Base-by-base conservation (phyloP, 2,329 filamentous ascomycete species). In the Rasamsonia emersonii region DNA sequence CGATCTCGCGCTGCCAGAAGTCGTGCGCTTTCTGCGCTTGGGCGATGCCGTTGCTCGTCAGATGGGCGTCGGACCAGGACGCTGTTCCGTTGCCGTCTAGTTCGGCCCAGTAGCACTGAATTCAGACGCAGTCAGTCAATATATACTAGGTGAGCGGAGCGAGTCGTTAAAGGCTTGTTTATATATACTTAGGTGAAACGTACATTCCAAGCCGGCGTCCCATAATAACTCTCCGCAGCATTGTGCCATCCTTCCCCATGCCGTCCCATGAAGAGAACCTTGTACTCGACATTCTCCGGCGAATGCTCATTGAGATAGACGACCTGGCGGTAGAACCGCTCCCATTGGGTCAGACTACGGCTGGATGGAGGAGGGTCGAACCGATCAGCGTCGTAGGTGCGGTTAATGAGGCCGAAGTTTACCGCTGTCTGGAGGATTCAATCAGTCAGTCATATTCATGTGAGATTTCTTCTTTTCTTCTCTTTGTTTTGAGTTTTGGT, bases 161-260 rank as follows among this genome's bases (percentile, higher is more conserved):
- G 6, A 11, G 10, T 14, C 16, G 4, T 8, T 17, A 28, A 16
- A 10, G 21, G 17, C 18, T 6, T 25, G 9, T n/a, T 8, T 20
- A 15, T 9, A 15, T 11, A 8, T 6, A 13, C 8, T 27, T 16
- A 19, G 19, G 18, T 16, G 9, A 11, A 5, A 58, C 65, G 33
- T 52, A 70, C 68, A 49, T 79, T 73, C 75, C 74, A 78, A 1
- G 66, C 70, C 3, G 67, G 61, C 0, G 71, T 77, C 23, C 73
- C 74, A 39, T 75, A 77, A 42, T 61, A 70, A 2, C 56, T 49
- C 46, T 78, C 68, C 2, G 72, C 74, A 7, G 70, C 70, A 43
- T 78, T 79, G 52, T 78, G 71, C 43, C 59, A 69, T 7, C 74
- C 74, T 47, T 78, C 65, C 11, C 75, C 75, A 45, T 79, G 75